Evolutionary conservation across 257 asterid genomes (phyloP).

Genomic region (Avicennia marina): DNA sequence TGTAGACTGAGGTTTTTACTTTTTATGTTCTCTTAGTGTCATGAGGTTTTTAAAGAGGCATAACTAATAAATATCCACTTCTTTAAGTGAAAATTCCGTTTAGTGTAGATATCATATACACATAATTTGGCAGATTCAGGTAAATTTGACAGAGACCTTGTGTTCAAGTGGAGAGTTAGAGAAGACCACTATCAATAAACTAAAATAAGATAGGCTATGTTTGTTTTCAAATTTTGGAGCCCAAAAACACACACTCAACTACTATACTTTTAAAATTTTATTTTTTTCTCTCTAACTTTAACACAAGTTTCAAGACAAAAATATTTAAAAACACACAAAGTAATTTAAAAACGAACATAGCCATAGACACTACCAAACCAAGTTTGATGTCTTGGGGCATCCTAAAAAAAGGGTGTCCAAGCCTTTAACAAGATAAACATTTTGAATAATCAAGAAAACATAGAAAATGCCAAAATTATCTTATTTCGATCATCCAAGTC

Average conservation of each 20-base stretch:
- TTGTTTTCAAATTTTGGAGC: no score
- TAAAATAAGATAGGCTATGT: no score
- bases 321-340: no score
- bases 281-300: no score
- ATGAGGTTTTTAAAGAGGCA: no score
- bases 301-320: no score
- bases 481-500: constrained; percentile 1
- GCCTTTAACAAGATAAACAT: neutral
- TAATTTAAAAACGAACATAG: neutral
- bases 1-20: no score
- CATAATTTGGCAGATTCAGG: neutral
- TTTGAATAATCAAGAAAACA: neutral
- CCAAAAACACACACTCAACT: no score
- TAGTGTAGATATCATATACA: neutral
- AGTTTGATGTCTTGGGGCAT: neutral
- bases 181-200: no score
- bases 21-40: no score
- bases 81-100: neutral
- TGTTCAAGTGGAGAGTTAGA: constrained; percentile 2
- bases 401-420: neutral
- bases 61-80: neutral
- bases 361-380: neutral
- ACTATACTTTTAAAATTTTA: no score
- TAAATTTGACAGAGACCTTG: neutral
- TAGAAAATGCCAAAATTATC: neutral